Base-by-base conservation (phyloP, 148 eudicot genomes). In the Chenopodium formosanum region DNA sequence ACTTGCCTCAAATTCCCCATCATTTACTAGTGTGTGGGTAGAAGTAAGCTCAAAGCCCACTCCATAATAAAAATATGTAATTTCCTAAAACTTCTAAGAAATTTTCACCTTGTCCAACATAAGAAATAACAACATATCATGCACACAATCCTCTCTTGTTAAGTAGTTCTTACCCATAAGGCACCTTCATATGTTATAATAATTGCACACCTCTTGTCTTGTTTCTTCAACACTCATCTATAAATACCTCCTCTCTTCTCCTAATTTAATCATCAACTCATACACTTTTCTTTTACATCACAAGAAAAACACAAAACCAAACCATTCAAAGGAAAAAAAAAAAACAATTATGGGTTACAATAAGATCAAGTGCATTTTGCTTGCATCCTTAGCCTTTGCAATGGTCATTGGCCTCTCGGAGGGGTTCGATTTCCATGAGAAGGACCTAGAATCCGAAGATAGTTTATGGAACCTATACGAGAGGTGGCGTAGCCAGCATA, bases 401-500 rank as follows among this genome's bases (percentile, higher is more conserved):
- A 70, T 92, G 79, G 48, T 91, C 63, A 52, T 93, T 2, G 82
- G 86, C 2, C 85, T 90, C 64, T 80, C 88, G 0, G 79, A 86
- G 73, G 81, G 91, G 46, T 90, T 93, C 46, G 96, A 95, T 69
- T 91, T 84, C 90, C 88, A 87, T 20, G 97, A 91, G 64, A 84
- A 81, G 74, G 98, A 95, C 22, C 76, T 95, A 60, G 98, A 93
- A 68, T 90, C 92, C n/a, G 97, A 95, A 27, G 94, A 95, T 62
- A 80, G 88, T 40, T 80, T 95, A 29, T 93, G 97, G 98, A 89
- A 86, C 22, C 50, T 95, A 78, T 95, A 95, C 81, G 94, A 95
- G 90, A 87, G 98, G 84, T 95, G 98, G 98, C 89, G 98, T 88
- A 91, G 88, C 86, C 92, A 93, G 86, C 98, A 95, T 87, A 92